Base-by-base conservation (phyloP, 352 stramenopile genomes). In the Phytophthora aleatoria region DNA sequence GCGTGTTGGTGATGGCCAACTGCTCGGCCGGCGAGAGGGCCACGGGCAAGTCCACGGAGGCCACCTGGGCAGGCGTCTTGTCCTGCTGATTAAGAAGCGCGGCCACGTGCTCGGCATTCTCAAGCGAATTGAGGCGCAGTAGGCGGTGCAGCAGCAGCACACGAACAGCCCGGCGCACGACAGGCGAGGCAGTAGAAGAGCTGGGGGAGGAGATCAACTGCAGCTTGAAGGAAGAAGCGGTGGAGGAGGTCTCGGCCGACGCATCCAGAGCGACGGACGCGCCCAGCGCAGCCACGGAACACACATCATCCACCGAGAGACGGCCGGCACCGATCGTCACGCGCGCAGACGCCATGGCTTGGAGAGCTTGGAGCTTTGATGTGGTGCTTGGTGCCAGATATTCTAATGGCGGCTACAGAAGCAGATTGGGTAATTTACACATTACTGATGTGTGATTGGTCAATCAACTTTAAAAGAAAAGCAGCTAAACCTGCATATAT, bases 41-140 rank as follows among this genome's bases (percentile, higher is more conserved):
- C 26, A 62, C 41, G 13, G 83, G 79, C 13, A 89, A 67, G 15
- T 71, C 56, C 4, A 93, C 54, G 15, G 54, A 56, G 12, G 61
- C 55, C 26, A 64, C 61, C 3, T 70, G 42, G 13, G 35, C 44
- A 33, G 78, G 48, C 41, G 41, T 53, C 41, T 76, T 54, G 47
- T 85, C 59, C 64, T 87, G 57, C 45, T 83, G 68, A 66, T 94
- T 93, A 27, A 94, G 82, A 50, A 92, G 47, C 13, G 55, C 36
- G 1, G 77, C 70, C 50, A 92, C 60, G 38, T 90, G 85, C 24
- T 75, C 54, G 3, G 76, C 70, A 31, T 70, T 79, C 7, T 64
- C 13, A 15, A 83, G 68, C 28, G 57, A 71, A 55, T 42, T 67
- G 41, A 79, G 63, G 24, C 51, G 79, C 73, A 86, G 58, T 33